These are phyloP conservation scores for Entomortierella chlamydospora DNA, from an alignment of 192 early-diverging fungal genomes.

Conservation along the genomic window DNA sequence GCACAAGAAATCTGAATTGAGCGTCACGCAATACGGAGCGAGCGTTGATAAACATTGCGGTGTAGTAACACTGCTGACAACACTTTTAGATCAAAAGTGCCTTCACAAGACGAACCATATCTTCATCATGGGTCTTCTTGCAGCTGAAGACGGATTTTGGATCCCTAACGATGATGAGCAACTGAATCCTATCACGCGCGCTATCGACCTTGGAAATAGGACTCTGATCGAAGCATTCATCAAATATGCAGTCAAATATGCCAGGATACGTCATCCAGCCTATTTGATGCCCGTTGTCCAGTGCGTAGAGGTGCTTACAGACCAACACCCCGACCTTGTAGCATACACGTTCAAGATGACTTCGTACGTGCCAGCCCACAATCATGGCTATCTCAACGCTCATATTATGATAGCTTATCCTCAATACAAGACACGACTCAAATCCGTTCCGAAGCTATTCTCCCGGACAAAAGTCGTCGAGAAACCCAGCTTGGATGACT, in stretches of 20 bases:
- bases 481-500: slow-evolving; percentile 42
- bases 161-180: slow-evolving; percentile 21
- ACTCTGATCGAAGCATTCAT: slow-evolving; percentile 23
- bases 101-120: slow-evolving; percentile 16
- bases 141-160: slow-evolving; percentile 23
- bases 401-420: slow-evolving; percentile 28
- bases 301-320: slow-evolving; percentile 33
- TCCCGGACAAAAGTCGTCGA: too few relatives aligned
- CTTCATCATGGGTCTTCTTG: slow-evolving; percentile 34
- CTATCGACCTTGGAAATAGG: slow-evolving; percentile 26
- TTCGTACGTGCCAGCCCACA: slow-evolving; percentile 42
- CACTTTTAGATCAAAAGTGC: slow-evolving; percentile 13
- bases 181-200: slow-evolving; percentile 33
- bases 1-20: too few relatives aligned
- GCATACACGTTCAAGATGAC: slow-evolving; percentile 31
- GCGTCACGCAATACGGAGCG: too few relatives aligned
- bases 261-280: slow-evolving; percentile 39
- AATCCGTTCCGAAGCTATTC: too few relatives aligned
- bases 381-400: slow-evolving; percentile 23
- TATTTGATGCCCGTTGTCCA: slow-evolving; percentile 40
- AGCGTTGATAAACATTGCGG: too few relatives aligned
- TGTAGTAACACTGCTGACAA: slow-evolving; percentile 29
- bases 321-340: slow-evolving; percentile 18
- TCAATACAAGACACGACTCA: too few relatives aligned
- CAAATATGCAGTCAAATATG: slow-evolving; percentile 34